Percentiles rank a stretch among this genome's conserved stretches.
Evolutionary conservation across 73 alveolate genomes (phyloP).

Genomic region (Paramecium sonneborni): DNA sequence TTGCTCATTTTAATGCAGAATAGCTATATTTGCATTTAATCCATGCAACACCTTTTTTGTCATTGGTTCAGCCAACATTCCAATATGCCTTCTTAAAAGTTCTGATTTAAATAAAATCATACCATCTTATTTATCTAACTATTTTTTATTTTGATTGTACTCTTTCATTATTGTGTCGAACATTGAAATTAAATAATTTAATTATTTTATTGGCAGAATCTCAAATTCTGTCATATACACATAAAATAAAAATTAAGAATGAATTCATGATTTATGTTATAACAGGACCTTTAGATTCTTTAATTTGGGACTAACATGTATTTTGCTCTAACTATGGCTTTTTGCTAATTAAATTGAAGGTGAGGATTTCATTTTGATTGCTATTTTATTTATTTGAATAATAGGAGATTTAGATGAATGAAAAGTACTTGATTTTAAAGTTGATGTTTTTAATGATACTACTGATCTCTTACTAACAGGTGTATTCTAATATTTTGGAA

Average conservation of each 20-base stretch:
- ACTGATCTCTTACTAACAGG: not conserved
- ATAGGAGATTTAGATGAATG: not conserved
- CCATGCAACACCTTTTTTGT: conserved; percentile 50
- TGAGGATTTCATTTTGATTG: not conserved
- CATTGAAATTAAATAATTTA: not conserved
- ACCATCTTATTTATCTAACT: conserved; percentile 41
- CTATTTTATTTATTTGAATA: not conserved
- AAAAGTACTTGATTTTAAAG: conserved; percentile 8
- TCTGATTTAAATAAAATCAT: not conserved
- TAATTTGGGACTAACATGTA: not conserved
- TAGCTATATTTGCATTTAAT: conserved; percentile 26
- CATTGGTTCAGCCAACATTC: conserved; percentile 34
- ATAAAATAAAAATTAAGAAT: conserved; percentile 5
- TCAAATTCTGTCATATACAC: not conserved
- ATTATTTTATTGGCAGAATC: not conserved
- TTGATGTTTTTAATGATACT: not conserved
- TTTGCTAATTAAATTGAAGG: not conserved
- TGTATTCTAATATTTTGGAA: not conserved
- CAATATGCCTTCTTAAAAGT: not conserved
- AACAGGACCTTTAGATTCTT: not conserved
- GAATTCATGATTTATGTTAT: conserved; percentile 17
- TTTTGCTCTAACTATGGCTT: not conserved
- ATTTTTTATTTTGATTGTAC: not conserved
- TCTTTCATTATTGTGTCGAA: conserved; percentile 39
- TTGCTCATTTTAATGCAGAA: conserved; percentile 31